Base-by-base conservation (phyloP, 2,329 filamentous ascomycete species). In the Conoideocrella luteorostrata region DNA sequence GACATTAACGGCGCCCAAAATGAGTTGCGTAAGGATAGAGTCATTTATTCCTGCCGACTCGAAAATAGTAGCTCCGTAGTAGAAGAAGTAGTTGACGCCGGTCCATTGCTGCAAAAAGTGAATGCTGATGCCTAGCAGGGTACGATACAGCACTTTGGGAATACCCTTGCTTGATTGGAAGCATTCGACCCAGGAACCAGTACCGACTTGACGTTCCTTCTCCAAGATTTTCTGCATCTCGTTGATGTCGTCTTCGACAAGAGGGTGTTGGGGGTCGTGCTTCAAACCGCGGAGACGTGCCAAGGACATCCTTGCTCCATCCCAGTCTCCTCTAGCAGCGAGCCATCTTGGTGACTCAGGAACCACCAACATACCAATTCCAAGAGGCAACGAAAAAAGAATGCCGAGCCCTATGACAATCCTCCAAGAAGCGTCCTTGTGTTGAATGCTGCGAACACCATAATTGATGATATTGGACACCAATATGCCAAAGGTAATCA, bases 401-500 rank as follows among this genome's bases (percentile, higher is more conserved):
- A 75, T 77, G 9, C 74, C 75, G 6, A 80, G 56, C 0, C 70
- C 74, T 52, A 81, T 77, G 33, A 84, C 74, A 18, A 84, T 73
- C 37, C 81, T 72, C 79, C 83, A 87, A 1, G 77, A 75, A 0
- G 58, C 62, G 33, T 66, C 60, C 0, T 58, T 58, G 3, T 65
- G 54, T 35, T 72, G 45, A 50, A 74, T 69, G 9, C 53, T 55
- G 34, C 68, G 63, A 9, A 74, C 67, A 34, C 71, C 74, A 42
- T 66, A 77, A 59, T 78, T 79, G 53, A 80, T 68, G 43, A 72
- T 63, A 51, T 76, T 75, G 43, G 74, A 68, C 17, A 74, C 58
- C 42, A 79, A 76, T 50, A 87, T 85, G 26, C 84, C 84, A 22
- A 86, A 67, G 1, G 82, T 87, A 59, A 87, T 84, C 65, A 86